Evolutionary conservation across 306 rosid genomes (phyloP).

Genomic region (Pterocarpus santalinus): DNA sequence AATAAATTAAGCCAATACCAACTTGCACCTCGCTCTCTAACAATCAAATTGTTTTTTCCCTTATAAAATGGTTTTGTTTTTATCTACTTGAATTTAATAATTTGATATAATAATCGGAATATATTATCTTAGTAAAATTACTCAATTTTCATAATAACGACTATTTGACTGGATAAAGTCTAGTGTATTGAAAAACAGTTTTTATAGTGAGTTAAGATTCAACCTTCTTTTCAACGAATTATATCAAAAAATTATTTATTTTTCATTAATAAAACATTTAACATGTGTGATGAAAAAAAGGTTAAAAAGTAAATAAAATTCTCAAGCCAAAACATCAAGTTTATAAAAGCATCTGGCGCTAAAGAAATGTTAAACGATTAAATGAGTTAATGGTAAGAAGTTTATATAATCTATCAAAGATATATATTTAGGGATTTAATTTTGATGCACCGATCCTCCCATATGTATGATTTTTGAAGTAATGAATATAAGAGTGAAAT

Average conservation of each 20-base stretch:
- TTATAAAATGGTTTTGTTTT: too few species aligned
- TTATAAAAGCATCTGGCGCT: background rate
- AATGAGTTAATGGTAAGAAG: too few species aligned
- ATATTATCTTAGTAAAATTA: background rate
- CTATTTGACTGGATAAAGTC: background rate
- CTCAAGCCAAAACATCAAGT: too few species aligned
- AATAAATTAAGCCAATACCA: conserved; percentile 10
- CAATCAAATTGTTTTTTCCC: background rate
- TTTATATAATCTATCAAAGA: background rate
- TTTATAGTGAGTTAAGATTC: background rate
- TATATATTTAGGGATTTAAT: too few species aligned
- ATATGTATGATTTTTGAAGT: too few species aligned
- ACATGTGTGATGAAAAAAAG: background rate
- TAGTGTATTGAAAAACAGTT: background rate
- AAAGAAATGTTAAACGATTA: too few species aligned
- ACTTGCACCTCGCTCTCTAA: background rate
- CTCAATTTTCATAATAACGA: too few species aligned
- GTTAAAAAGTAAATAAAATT: background rate
- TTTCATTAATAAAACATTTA: background rate
- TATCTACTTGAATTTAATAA: too few species aligned
- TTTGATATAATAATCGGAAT: background rate
- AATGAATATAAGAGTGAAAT: too few species aligned
- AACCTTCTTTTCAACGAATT: background rate
- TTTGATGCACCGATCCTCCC: too few species aligned
- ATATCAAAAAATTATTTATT: background rate